Percentiles rank a stretch among this genome's conserved stretches.
Conservation (phyloP, 495 filamentous ascomycete species). For the Neurospora sp. region DNA sequence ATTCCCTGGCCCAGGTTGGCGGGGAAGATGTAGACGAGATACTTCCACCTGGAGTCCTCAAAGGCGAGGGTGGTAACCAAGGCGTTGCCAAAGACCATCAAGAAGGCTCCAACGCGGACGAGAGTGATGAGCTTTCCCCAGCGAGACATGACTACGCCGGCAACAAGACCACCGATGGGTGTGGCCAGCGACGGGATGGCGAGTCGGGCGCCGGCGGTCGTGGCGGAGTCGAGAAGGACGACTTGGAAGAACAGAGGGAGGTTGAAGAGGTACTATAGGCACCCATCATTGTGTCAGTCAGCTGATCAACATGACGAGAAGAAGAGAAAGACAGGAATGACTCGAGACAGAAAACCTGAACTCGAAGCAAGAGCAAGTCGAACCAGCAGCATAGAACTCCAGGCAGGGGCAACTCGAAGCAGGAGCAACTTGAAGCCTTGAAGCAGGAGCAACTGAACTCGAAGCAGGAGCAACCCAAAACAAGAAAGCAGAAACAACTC, state of each 20-base stretch:
- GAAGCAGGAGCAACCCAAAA: background rate
- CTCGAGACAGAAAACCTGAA: background rate
- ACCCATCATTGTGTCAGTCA: background rate
- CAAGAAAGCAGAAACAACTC: constrained; percentile 11
- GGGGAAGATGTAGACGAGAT: constrained; percentile 52
- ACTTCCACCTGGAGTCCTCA: constrained; percentile 51
- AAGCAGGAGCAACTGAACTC: background rate
- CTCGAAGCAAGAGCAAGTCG: background rate
- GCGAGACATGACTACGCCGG: constrained; percentile 54
- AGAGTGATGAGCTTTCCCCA: constrained; percentile 49
- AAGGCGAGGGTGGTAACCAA: constrained; percentile 47
- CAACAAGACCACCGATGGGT: constrained; percentile 49
- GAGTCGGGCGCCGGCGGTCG: constrained; percentile 48
- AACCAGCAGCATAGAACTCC: too few relatives aligned
- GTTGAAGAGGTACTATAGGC: constrained; percentile 50
- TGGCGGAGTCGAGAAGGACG: constrained; percentile 49
- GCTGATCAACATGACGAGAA: background rate
- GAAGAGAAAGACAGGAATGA: background rate
- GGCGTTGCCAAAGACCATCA: constrained; percentile 51
- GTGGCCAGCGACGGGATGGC: constrained; percentile 53
- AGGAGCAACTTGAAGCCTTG: background rate
- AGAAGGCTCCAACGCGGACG: constrained; percentile 41
- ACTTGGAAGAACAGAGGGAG: constrained; percentile 57
- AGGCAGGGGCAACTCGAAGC: background rate
- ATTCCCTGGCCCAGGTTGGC: constrained; percentile 56